phyloP scores from a whole-genome alignment of 768 basidiomycete genomes.

The Podaxis rugospora region DNA sequence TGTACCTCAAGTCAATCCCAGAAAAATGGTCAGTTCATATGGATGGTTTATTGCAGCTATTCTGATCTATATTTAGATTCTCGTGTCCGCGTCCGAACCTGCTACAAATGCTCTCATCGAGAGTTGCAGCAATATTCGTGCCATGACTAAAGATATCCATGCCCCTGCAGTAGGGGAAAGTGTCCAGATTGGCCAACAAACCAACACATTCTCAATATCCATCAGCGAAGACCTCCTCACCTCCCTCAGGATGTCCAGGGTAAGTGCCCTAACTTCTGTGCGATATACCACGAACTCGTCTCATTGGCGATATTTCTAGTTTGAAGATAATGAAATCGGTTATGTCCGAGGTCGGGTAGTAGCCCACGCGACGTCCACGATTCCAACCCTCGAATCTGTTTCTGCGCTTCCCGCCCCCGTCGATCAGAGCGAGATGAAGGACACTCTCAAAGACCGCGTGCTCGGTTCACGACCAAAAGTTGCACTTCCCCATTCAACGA shows the following conservation, averaged over 20 bases:
- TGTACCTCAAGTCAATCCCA: constrained; percentile 92
- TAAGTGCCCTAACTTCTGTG: constrained; percentile 33
- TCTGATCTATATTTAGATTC: constrained; percentile 50
- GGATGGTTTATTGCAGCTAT: background rate
- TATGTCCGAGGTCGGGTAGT: constrained; percentile 88
- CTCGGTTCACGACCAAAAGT: constrained; percentile 66
- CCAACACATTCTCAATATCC: constrained; percentile 90
- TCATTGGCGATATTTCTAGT: constrained; percentile 41
- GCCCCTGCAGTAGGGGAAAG: constrained; percentile 73
- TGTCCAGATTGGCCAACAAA: constrained; percentile 92
- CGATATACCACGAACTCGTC: background rate
- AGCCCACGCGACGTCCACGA: constrained; percentile 79
- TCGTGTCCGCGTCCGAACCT: constrained; percentile 72
- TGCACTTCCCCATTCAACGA: constrained; percentile 80
- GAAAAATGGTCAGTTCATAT: constrained; percentile 72
- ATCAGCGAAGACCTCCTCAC: constrained; percentile 85
- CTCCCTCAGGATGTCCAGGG: constrained; percentile 81
- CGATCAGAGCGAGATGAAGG: constrained; percentile 17
- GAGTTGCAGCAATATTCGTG: constrained; percentile 76
- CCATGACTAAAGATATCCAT: constrained; percentile 92
- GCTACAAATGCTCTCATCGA: constrained; percentile 73
- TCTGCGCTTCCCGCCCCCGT: constrained; percentile 25
- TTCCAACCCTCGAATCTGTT: constrained; percentile 81
- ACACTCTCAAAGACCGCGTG: constrained; percentile 31
- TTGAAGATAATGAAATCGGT: constrained; percentile 96